These are phyloP conservation scores for Tetracladium marchalianum DNA, from an alignment of 495 filamentous ascomycete genomes.

Conservation along the genomic window DNA sequence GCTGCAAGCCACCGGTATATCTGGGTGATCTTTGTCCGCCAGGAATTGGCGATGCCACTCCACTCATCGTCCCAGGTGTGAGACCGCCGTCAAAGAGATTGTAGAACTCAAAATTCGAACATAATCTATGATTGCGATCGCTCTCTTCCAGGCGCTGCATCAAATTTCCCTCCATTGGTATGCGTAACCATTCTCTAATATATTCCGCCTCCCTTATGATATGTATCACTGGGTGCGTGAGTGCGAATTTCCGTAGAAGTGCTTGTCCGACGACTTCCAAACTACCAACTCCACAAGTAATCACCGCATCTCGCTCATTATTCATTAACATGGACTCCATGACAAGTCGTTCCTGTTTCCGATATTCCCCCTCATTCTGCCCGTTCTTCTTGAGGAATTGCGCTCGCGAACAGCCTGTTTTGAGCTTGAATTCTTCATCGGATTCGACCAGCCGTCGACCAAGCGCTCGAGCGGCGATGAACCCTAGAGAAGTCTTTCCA, in stretches of 20 bases:
- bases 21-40: conserved; percentile 1
- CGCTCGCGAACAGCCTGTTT: conserved; percentile 49
- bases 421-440: conserved; percentile 55
- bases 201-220: conserved; percentile 57
- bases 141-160: conserved; percentile 38
- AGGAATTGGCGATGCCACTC: neutral
- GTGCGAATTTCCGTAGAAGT: conserved; percentile 42
- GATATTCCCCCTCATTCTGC: conserved; percentile 47
- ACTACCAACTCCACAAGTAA: conserved; percentile 46
- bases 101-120: conserved; percentile 70
- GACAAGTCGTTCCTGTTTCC: conserved; percentile 49
- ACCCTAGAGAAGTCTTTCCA: conserved; percentile 66
- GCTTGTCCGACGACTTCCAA: conserved; percentile 46
- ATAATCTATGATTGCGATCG: conserved; percentile 41
- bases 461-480: conserved; percentile 61
- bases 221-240: conserved; percentile 62
- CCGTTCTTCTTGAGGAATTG: conserved; percentile 40
- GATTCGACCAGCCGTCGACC: conserved; percentile 59
- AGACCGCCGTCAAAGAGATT: conserved; percentile 46
- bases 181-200: conserved; percentile 47
- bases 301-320: conserved; percentile 54
- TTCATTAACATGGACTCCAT: conserved; percentile 55
- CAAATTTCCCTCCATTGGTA: conserved; percentile 39
- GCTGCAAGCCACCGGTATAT: conserved; percentile 58
- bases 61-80: conserved; percentile 16